Base-by-base conservation (phyloP, 108 stramenopile genomes). In the Cyclotella distinguenda region DNA sequence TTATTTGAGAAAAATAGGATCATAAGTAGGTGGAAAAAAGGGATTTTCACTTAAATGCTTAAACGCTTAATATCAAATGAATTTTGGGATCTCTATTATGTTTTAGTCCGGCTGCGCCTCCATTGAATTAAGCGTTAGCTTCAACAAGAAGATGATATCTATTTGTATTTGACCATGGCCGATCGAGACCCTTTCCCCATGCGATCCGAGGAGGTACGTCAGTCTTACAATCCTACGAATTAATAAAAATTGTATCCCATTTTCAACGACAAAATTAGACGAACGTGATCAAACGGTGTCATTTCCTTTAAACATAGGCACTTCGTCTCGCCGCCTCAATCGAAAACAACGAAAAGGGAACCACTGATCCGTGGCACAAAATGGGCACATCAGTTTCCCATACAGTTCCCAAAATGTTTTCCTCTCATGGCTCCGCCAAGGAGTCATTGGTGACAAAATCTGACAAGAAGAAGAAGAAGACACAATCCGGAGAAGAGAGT, bases 131-230 rank as follows among this genome's bases (percentile, higher is more conserved):
- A n/a, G n/a, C n/a, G n/a, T n/a, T n/a, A n/a, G n/a, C n/a, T n/a
- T n/a, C n/a, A n/a, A n/a, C n/a, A n/a, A n/a, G n/a, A n/a, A n/a
- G n/a, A n/a, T n/a, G n/a, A n/a, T n/a, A n/a, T n/a, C n/a, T n/a
- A n/a, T n/a, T 46, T 46, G 45, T 46, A 26, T 2, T 18, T 13
- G 35, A 49, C 61, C 46, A 62, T 62, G 84, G 50, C 79, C 23
- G 58, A 74, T 58, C 83, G 72, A 32, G 91, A 93, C 71, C 88
- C 86, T 18, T 93, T 85, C 67, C 91, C 91, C 32, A 93, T 93
- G 91, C 55, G 55, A 44, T 89, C 88, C 18, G 70, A 76, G 12
- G 88, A 88, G 78, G 90, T 87, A 23, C 70, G 84, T 65, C 12
- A 10, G 8, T 38, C 38, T 12, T 38, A 10, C n/a, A n/a, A n/a